Base-by-base conservation (phyloP, 164 flowering plant genomes). In the Aristolochia contorta region DNA sequence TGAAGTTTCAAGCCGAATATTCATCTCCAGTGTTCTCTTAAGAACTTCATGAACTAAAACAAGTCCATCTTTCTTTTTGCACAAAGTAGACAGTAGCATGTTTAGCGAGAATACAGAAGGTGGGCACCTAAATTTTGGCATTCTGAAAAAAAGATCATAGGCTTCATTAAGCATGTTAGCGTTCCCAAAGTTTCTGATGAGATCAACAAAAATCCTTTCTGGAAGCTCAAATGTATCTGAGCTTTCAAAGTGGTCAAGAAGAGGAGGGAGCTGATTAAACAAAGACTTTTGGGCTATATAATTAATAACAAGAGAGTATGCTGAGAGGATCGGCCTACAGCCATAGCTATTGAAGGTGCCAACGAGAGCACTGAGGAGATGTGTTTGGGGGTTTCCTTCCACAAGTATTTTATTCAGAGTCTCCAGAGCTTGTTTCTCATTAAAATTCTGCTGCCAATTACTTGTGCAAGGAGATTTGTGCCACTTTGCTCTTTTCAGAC, bases 61-160 rank as follows among this genome's bases (percentile, higher is more conserved):
- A 58, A 83, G 57, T 57, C 80, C 73, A 14, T 71, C 70, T 19
- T 56, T 61, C 25, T 43, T 75, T 52, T 58, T 62, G 66, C 83
- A 81, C 22, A 88, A 77, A 47, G 72, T 73, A 0, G 65, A 61
- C 25, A 88, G 81, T 69, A 91, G 58, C 41, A 77, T 67, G 60
- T 91, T 76, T 33, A 88, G 82, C 0, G 85, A 84, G 55, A 21
- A 25, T 3, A 68, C 80, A 51, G 96, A 65, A 43, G 96, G 87
- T n/a, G 57, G 70, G 58, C 97, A 85, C 72, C 96, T 83, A 66
- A 83, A 82, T 16, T 63, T 77, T 30, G 89, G 87, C 2, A 86
- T 86, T 49, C 73, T 62, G 16, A 37, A 75, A 63, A 91, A 91
- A 16, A 86, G 10, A 8, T 76, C 78, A 47, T 85, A 14, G 2